A percentile compares a stretch with the other conserved stretches of the same genome.
These are phyloP conservation scores for Backusella circina DNA, from an alignment of 192 early-diverging fungal species.

Conservation along the genomic window DNA sequence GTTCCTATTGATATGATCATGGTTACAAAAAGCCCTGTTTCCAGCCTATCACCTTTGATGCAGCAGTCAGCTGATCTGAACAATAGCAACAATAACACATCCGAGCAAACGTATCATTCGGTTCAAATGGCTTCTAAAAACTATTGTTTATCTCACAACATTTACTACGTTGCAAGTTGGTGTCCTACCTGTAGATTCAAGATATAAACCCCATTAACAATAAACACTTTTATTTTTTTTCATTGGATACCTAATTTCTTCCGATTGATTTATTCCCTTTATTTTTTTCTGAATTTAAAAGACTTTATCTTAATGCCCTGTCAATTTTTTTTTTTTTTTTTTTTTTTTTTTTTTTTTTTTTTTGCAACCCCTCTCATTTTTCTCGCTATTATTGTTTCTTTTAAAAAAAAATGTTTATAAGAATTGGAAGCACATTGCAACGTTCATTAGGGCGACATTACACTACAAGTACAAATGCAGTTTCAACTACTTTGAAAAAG, in stretches of 20 bases:
- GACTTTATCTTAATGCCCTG: background rate
- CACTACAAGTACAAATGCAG: background rate
- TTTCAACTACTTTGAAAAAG: background rate
- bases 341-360: background rate
- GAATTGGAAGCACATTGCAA: background rate
- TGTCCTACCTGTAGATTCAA: constrained; percentile 10
- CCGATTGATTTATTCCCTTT: background rate
- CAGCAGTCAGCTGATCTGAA: background rate
- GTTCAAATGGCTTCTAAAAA: constrained; percentile 10
- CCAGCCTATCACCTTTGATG: background rate
- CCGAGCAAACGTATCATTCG: background rate
- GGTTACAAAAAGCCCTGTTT: background rate
- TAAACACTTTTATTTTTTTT: background rate
- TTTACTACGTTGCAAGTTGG: constrained; percentile 6
- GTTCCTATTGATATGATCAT: background rate
- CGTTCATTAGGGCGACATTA: background rate
- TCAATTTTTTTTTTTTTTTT: background rate
- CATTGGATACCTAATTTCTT: background rate
- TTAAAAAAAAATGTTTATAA: background rate
- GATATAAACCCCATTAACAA: background rate
- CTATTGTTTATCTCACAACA: constrained; percentile 2
- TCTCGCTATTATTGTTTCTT: background rate
- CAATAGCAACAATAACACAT: background rate
- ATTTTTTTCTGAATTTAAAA: background rate
- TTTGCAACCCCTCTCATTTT: background rate